Evolutionary conservation across 345 rosid species (phyloP), one percentile per base, ranked within the genome.

Genomic region (Ricinus communis): DNA sequence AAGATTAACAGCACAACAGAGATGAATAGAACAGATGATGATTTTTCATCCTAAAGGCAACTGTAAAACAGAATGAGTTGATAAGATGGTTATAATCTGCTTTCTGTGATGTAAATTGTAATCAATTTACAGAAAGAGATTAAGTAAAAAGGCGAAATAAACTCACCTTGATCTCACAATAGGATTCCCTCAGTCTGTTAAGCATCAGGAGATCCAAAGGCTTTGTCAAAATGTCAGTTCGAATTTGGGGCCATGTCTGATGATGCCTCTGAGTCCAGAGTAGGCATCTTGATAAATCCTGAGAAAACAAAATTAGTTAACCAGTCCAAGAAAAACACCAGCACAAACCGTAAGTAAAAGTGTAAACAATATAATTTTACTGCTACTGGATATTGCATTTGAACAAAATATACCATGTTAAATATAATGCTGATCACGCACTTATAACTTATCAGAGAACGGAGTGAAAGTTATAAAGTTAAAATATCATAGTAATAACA

Each of bases 251-350:
- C 99, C 99, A 95, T 4, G 88, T 89, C 77, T 95, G 96, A 85
- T 90, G 90, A 85, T 89, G 96, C 81, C 87, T 90, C 75, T 95
- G 99, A 65, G 89, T 90, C 99, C 99, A 92, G 22, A 95, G 83
- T 74, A 95, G 91, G 72, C 99, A 89, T 84, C 99, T 95, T 70
- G 93, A 87, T 82, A 95, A 88, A 74, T 95, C 99, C 99, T 92
- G 85, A 74, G 73, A 72, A 61, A 30, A 5, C 21, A 66, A 46
- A 27, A 24, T 38, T 15, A 47, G 21, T 36, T 28, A 74, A 62
- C 56, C 47, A 67, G 65, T 30, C 53, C n/a, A n/a, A n/a, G n/a
- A n/a, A 58, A 45, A 70, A 31, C 27, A 46, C 5, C 21, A 33
- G 3, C 56, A 69, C 30, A 52, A n/a, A 52, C 5, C 52, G 3